These are phyloP conservation scores for Scedosporium aurantiacum DNA, from an alignment of 2,329 filamentous ascomycete species.

Conservation along the genomic window DNA sequence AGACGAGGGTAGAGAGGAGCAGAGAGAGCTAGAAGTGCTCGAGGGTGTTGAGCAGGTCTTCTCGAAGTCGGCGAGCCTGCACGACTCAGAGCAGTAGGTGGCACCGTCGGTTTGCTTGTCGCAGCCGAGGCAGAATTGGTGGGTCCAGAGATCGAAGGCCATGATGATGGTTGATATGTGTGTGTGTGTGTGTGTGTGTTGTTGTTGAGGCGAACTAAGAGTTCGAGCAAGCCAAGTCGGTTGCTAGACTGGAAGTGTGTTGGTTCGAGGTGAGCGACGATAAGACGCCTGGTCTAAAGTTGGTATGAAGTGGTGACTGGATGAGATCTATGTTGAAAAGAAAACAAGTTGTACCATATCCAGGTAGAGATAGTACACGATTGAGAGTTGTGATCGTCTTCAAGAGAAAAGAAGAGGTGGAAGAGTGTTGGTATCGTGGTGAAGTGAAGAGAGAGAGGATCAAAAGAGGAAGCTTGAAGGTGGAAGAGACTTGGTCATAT, in stretches of 20 bases:
- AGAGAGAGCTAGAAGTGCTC: conserved; percentile 3
- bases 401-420: neutral
- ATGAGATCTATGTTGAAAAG: neutral
- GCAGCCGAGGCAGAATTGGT: conserved; percentile 88
- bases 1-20: conserved; percentile 9
- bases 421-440: neutral
- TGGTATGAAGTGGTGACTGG: neutral
- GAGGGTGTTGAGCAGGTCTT: conserved; percentile 37
- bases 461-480: neutral
- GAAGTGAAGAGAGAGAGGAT: neutral
- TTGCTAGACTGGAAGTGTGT: neutral
- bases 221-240: neutral
- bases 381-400: neutral
- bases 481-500: conserved; percentile 4
- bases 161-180: conserved; percentile 24
- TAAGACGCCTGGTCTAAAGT: neutral
- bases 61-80: conserved; percentile 79
- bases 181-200: neutral
- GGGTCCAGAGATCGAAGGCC: conserved; percentile 61
- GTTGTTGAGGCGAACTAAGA: neutral
- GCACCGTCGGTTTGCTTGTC: conserved; percentile 68
- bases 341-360: neutral
- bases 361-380: neutral
- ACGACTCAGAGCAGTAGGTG: conserved; percentile 86
- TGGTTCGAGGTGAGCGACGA: neutral